Conservation (phyloP, 805 yeast genomes). For the Barnettozyma sp. region DNA sequence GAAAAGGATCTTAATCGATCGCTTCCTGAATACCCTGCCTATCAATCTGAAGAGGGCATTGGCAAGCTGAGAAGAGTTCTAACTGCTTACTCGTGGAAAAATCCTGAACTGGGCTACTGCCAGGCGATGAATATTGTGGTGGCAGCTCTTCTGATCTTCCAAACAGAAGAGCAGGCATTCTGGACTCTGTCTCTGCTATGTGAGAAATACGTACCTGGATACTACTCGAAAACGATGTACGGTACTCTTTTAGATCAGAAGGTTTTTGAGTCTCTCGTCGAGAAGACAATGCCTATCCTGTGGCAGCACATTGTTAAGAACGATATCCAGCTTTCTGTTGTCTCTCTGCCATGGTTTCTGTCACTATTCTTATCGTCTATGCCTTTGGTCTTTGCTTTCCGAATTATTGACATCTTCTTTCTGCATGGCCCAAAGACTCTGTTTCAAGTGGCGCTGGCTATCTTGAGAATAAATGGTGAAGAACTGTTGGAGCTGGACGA, state of each 20-base stretch:
- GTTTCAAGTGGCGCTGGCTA: conserved; percentile 90
- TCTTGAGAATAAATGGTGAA: conserved; percentile 85
- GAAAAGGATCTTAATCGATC: conserved; percentile 94
- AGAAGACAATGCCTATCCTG: conserved; percentile 80
- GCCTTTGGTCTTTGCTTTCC: conserved; percentile 90
- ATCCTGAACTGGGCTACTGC: conserved; percentile 95
- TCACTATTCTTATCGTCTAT: conserved; percentile 84
- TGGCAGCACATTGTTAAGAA: conserved; percentile 73
- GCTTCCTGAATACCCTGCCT: conserved; percentile 92
- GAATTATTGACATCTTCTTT: conserved; percentile 86
- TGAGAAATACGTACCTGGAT: conserved; percentile 86
- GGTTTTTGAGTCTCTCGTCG: conserved; percentile 86
- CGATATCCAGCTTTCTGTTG: conserved; percentile 89
- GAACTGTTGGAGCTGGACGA: conserved; percentile 72
- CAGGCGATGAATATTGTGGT: conserved; percentile 97
- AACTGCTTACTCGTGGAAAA: conserved; percentile 93
- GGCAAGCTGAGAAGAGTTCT: conserved; percentile 77
- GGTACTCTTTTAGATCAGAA: conserved; percentile 92
- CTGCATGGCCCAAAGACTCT: conserved; percentile 83
- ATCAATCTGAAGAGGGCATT: conserved; percentile 82
- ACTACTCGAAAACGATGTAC: conserved; percentile 94
- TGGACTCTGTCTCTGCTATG: conserved; percentile 83
- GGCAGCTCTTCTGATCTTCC: conserved; percentile 71
- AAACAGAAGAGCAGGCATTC: conserved; percentile 96
- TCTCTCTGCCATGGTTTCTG: conserved; percentile 93